Evolutionary conservation across 148 eudicot species (phyloP), one percentile per base, ranked within the genome.

Genomic region (Polygonum maritimum): DNA sequence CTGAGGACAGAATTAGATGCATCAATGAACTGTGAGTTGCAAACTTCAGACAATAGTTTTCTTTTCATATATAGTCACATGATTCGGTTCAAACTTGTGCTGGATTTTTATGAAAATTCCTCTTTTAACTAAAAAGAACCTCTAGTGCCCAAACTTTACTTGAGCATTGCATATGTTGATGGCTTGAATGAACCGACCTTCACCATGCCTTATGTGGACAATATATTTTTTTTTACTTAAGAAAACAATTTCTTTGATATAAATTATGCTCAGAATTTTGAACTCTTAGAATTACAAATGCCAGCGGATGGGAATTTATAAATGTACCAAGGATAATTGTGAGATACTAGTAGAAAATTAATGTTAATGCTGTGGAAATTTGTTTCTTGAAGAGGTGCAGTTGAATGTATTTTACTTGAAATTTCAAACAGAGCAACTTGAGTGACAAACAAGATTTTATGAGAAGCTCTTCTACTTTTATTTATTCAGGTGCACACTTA

Each of bases 21-120:
- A 92, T 95, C 81, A 95, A 92, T 82, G 96, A 92, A 60, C 82
- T 92, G 99, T 92, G 83, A 89, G 99, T 89, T 76, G 40, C 69
- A 79, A 35, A 4, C 18, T 48, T 36, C 48, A 18, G 39, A 39
- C 3, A 58, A 22, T 36, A 60, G 35, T 15, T 41, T n/a, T 75
- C 33, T 7, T 10, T 5, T 75, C 15, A 36, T 40, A 36, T 40
- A 40, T 26, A 40, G 4, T 40, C 44, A 44, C 8, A 21, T 72
- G 33, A 22, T 44, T 21, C 19, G 33, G 75, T 48, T 72, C 75
- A 72, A 72, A 45, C 3, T 44, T 71, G 12, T 44, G 33, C 74
- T 47, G 14, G 35, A 15, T 71, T 71, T 45, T 41, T 36, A 44
- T 72, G 54, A 72, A 44, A 26, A 33, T 26, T 62, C 18, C 0